Evolutionary conservation across 495 filamentous ascomycete species (phyloP).

Genomic region (Aspergillus heteromorphus): DNA sequence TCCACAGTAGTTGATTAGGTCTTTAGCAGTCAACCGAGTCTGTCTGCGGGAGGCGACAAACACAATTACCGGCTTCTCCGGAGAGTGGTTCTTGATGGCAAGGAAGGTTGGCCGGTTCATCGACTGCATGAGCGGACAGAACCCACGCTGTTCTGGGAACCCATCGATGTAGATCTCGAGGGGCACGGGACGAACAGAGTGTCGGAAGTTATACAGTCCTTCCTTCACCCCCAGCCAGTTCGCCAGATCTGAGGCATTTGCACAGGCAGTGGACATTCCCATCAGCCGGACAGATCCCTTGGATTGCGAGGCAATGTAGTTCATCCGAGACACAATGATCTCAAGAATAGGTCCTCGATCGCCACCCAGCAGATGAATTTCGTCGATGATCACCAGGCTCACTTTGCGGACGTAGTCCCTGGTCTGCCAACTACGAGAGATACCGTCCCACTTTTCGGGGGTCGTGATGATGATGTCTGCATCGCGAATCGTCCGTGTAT

Average conservation of each 20-base stretch:
- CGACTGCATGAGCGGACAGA: conserved; percentile 96
- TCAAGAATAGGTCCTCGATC: conserved; percentile 96
- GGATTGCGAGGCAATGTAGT: conserved; percentile 90
- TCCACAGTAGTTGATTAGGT: conserved; percentile 93
- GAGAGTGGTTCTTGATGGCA: conserved; percentile 92
- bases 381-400: conserved; percentile 94
- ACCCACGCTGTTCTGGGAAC: conserved; percentile 90
- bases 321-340: conserved; percentile 99
- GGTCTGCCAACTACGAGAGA: conserved; percentile 96
- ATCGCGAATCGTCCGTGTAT: conserved; percentile 87
- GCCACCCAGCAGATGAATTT: conserved; percentile 93
- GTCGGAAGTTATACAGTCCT: conserved; percentile 94
- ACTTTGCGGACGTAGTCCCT: conserved; percentile 94
- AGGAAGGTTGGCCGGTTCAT: conserved; percentile 98
- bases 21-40: conserved; percentile 89
- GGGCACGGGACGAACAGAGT: conserved; percentile 95
- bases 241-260: conserved; percentile 87
- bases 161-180: conserved; percentile 96
- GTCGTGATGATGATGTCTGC: conserved; percentile 99
- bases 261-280: conserved; percentile 97
- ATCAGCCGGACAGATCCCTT: conserved; percentile 84
- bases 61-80: conserved; percentile 94
- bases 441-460: conserved; percentile 99
- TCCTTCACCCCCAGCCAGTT: conserved; percentile 99
- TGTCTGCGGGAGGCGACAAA: conserved; percentile 96